Conservation (phyloP, 495 filamentous ascomycete genomes). For the Penicillium diatomitis region DNA sequence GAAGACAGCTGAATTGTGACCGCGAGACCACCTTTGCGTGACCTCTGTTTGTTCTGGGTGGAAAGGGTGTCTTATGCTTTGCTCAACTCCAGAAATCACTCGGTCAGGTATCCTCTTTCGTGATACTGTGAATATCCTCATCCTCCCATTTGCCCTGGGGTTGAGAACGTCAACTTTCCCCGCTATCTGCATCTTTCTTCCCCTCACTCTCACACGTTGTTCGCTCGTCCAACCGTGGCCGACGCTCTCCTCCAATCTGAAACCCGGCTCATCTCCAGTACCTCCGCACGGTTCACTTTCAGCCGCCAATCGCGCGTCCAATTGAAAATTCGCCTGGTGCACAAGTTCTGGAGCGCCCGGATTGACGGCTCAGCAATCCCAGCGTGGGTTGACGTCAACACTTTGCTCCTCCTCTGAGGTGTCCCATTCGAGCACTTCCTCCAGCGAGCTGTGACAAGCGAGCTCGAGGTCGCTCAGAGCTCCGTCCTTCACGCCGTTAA, state of each 20-base stretch:
- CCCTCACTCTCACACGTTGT: neutral
- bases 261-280: slow-evolving; percentile 16
- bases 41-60: too few relatives aligned
- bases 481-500: too few relatives aligned
- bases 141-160: slow-evolving; percentile 1
- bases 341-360: slow-evolving; percentile 16
- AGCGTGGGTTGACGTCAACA: slow-evolving; percentile 23
- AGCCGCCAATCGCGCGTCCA: slow-evolving; percentile 18
- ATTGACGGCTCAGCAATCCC: slow-evolving; percentile 14
- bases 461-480: slow-evolving; percentile 5
- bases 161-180: neutral
- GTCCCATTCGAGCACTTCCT: too few relatives aligned
- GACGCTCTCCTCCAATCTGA: slow-evolving; percentile 17
- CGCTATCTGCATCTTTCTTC: neutral
- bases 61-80: too few relatives aligned
- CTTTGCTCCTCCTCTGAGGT: neutral
- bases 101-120: neutral
- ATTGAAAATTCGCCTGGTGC: slow-evolving; percentile 13
- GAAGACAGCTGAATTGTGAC: too few relatives aligned
- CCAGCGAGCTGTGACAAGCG: neutral
- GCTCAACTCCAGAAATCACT: too few relatives aligned
- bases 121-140: slow-evolving; percentile 5
- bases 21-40: too few relatives aligned
- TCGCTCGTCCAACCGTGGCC: slow-evolving; percentile 16
- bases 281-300: slow-evolving; percentile 14